Percentiles rank a stretch among this genome's conserved stretches.
These are phyloP conservation scores for Cantharellus anzutake DNA, from an alignment of 768 basidiomycete genomes.

Conservation along the genomic window DNA sequence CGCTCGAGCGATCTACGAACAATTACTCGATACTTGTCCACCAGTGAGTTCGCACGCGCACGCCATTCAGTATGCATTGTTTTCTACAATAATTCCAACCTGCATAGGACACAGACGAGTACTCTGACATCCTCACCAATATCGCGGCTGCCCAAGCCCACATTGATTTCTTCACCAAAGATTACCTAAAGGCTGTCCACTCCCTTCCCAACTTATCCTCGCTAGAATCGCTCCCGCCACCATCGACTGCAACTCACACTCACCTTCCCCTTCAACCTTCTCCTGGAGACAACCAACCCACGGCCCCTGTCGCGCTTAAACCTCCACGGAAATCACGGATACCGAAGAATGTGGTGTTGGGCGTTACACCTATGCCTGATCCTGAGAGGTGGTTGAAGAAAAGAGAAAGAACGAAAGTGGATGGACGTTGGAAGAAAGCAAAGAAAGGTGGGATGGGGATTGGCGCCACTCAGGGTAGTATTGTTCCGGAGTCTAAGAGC, in stretches of 20 bases:
- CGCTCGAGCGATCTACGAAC: conserved; percentile 61
- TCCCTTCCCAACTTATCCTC: conserved; percentile 27
- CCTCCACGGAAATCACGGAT: conserved; percentile 33
- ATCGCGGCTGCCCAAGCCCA: conserved; percentile 65
- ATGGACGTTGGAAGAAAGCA: conserved; percentile 8
- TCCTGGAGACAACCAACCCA: conserved; percentile 4
- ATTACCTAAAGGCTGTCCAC: conserved; percentile 45
- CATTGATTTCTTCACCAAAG: conserved; percentile 63
- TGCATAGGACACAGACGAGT: conserved; percentile 62
- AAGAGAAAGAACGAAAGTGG: conserved; percentile 11
- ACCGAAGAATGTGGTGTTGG: conserved; percentile 55
- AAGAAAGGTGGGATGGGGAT: conserved; percentile 11
- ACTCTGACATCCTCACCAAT: conserved; percentile 74
- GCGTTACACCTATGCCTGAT: conserved; percentile 66
- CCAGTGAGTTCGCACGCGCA: conserved; percentile 30
- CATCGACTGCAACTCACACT: conserved; percentile 13
- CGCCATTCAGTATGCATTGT: background rate
- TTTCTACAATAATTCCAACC: background rate
- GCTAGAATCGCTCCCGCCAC: conserved; percentile 33
- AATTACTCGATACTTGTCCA: conserved; percentile 59
- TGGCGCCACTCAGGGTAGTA: conserved; percentile 7
- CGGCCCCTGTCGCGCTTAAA: conserved; percentile 12
- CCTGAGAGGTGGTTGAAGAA: conserved; percentile 83
- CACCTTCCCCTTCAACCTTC: conserved; percentile 15
- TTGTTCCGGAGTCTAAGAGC: background rate